Evolutionary conservation across 1,139 yeast species (phyloP).

Genomic region (Pichia sp.): DNA sequence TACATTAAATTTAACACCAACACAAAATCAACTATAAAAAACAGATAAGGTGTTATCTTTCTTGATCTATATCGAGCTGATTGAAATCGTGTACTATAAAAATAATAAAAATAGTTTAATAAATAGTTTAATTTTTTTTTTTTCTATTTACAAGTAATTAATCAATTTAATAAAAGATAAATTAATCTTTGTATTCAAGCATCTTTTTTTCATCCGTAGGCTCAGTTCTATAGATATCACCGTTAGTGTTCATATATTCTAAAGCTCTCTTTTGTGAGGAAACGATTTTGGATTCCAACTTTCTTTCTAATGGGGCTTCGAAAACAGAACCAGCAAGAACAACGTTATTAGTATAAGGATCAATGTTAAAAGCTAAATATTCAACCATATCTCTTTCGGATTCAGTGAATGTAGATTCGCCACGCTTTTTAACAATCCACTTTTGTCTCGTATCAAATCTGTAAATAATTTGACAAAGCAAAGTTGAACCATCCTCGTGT

Average conservation of each 20-base stretch:
- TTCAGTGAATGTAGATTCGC: slow-evolving; percentile 32
- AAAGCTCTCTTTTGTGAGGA: slow-evolving; percentile 29
- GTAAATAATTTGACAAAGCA: slow-evolving; percentile 63
- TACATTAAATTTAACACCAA: slow-evolving; percentile 13
- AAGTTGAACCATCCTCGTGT: slow-evolving; percentile 53
- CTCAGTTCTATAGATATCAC: slow-evolving; percentile 44
- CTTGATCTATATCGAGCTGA: background rate
- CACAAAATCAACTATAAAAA: slow-evolving; percentile 3
- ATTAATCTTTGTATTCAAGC: slow-evolving; percentile 12
- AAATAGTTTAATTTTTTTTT: background rate
- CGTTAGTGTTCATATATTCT: slow-evolving; percentile 41
- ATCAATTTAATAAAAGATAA: background rate
- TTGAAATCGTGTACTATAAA: background rate
- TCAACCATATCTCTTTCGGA: slow-evolving; percentile 60
- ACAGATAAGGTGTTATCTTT: background rate
- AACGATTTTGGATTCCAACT: slow-evolving; percentile 22
- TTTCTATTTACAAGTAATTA: slow-evolving; percentile 1
- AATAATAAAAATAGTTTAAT: background rate
- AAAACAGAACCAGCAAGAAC: slow-evolving; percentile 76
- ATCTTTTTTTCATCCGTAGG: slow-evolving; percentile 24
- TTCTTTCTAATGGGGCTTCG: slow-evolving; percentile 45
- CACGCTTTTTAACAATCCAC: slow-evolving; percentile 44
- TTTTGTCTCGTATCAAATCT: slow-evolving; percentile 69
- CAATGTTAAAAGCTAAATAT: slow-evolving; percentile 68
- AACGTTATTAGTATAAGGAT: slow-evolving; percentile 61